Conservation (phyloP, 169 alveolate species). For the Plasmodium ovale region DNA sequence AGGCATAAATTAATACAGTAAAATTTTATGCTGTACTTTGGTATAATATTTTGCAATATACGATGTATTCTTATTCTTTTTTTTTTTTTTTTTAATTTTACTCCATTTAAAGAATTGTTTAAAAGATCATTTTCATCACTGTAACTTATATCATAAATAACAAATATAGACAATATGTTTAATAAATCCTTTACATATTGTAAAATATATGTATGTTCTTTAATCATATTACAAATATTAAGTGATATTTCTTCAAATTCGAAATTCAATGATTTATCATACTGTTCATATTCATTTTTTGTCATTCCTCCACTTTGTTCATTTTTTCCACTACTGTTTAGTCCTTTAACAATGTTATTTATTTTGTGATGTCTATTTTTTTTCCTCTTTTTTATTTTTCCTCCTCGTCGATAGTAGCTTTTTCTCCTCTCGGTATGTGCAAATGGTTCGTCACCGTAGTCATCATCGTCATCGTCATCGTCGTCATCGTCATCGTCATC, state of each 20-base stretch:
- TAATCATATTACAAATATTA: constrained; percentile 56
- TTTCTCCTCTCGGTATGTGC: background rate
- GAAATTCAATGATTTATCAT: constrained; percentile 20
- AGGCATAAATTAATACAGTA: constrained; percentile 66
- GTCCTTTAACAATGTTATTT: no score
- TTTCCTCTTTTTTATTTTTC: background rate
- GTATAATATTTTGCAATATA: constrained; percentile 62
- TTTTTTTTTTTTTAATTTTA: background rate
- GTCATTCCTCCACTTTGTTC: background rate
- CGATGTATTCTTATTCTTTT: constrained; percentile 62
- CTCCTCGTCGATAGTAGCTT: background rate
- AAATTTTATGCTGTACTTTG: constrained; percentile 57
- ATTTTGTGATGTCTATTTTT: no score
- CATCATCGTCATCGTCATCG: background rate
- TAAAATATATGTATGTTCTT: constrained; percentile 58
- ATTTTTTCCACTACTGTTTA: no score
- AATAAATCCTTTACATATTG: constrained; percentile 47
- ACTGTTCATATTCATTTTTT: background rate
- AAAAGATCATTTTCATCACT: constrained; percentile 62
- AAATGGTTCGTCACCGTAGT: no score
- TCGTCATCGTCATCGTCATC: background rate
- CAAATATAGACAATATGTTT: constrained; percentile 57
- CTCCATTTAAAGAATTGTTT: constrained; percentile 1
- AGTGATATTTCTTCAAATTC: constrained; percentile 60
- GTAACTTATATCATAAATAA: constrained; percentile 43